Conservation (phyloP, 768 basidiomycete genomes). For the Mycena olivaceomarginata region DNA sequence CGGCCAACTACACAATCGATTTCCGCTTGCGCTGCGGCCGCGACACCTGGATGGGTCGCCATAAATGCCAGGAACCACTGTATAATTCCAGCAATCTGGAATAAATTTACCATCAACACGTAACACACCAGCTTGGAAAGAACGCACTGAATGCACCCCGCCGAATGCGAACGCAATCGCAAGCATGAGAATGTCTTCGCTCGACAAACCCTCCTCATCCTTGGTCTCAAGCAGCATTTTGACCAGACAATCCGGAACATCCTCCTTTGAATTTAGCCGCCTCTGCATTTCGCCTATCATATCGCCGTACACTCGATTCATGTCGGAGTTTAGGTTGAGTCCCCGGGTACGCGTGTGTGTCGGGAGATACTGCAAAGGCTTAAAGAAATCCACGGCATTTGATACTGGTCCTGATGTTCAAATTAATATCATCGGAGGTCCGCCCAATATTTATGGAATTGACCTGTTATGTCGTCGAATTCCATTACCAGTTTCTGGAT, state of each 20-base stretch:
- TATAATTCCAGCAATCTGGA: conserved; percentile 57
- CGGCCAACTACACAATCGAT: conserved; percentile 58
- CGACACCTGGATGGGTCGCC: conserved; percentile 54
- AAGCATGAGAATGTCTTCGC: conserved; percentile 3
- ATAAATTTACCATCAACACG: background rate
- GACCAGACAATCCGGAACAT: background rate
- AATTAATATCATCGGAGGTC: background rate
- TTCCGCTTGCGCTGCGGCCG: conserved; percentile 56
- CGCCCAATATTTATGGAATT: background rate
- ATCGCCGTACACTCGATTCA: conserved; percentile 1
- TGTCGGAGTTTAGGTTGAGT: background rate
- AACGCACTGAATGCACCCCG: background rate
- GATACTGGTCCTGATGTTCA: background rate
- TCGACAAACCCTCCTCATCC: background rate
- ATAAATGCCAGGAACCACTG: conserved; percentile 58
- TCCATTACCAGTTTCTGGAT: conserved; percentile 1
- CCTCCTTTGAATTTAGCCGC: background rate
- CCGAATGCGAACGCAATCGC: conserved; percentile 1
- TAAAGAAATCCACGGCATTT: background rate
- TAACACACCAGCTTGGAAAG: background rate
- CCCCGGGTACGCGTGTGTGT: background rate
- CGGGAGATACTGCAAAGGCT: background rate
- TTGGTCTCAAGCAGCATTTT: conserved; percentile 1
- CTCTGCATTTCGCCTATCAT: background rate
- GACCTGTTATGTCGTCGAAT: conserved; percentile 5